Conservation (phyloP, 2,329 filamentous ascomycete genomes). For the Fusarium hostae region DNA sequence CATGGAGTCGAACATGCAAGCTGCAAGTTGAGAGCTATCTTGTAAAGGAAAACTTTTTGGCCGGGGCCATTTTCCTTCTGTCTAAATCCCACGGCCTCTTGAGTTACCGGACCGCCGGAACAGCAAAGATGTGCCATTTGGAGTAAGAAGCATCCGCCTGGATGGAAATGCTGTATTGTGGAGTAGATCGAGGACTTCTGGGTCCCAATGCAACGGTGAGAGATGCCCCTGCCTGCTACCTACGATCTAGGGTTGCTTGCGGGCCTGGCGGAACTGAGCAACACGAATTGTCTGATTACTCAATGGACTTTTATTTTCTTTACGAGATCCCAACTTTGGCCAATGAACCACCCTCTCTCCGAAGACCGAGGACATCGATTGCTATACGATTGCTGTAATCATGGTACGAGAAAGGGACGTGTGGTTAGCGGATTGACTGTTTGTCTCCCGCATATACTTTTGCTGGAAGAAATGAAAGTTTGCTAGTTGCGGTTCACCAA, state of each 20-base stretch:
- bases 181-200: not conserved
- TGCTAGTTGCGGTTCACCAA: constrained; percentile 25
- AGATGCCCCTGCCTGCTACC: not conserved
- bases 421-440: not conserved
- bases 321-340: not conserved
- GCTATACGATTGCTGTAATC: not conserved
- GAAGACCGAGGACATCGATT: not conserved
- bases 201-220: constrained; percentile 11
- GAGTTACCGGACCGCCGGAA: constrained; percentile 23
- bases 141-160: not conserved
- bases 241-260: not conserved
- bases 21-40: constrained; percentile 24
- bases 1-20: constrained; percentile 22
- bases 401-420: not conserved
- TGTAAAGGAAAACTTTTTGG: constrained; percentile 32
- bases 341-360: not conserved
- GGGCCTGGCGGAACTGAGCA: constrained; percentile 1
- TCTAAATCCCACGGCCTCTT: not conserved
- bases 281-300: not conserved
- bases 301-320: not conserved
- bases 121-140: not conserved
- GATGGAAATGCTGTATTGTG: constrained; percentile 1
- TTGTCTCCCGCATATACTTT: not conserved
- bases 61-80: not conserved
- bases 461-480: constrained; percentile 14